Evolutionary conservation across 768 basidiomycete species (phyloP).

Genomic region (Tulasnella sp.): DNA sequence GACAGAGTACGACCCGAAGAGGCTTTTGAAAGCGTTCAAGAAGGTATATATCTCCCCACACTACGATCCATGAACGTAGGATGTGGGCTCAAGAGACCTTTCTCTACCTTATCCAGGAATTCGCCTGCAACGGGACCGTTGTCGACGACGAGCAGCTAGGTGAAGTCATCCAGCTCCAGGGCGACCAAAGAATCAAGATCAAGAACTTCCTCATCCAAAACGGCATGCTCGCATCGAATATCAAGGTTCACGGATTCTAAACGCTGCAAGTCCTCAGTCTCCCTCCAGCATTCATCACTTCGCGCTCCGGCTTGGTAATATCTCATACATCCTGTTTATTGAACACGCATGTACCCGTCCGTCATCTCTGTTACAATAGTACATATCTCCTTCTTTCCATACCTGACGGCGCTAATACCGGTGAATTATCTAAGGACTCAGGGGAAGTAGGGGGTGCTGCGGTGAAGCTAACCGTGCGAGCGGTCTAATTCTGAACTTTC

Average conservation of each 20-base stretch:
- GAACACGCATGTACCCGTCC: not conserved
- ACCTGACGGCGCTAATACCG: too few species aligned
- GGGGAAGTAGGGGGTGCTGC: not conserved
- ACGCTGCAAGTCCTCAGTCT: not conserved
- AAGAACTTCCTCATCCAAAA: constrained; percentile 75
- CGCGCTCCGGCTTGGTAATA: not conserved
- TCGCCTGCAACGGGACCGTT: constrained; percentile 96
- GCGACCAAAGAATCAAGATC: constrained; percentile 92
- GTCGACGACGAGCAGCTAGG: constrained; percentile 94
- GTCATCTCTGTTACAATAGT: not conserved
- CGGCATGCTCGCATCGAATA: constrained; percentile 61
- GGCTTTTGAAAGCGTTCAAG: constrained; percentile 97
- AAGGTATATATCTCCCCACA: too few species aligned
- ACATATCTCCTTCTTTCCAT: not conserved
- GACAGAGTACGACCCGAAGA: constrained; percentile 92
- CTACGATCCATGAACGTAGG: too few species aligned
- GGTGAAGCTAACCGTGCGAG: not conserved
- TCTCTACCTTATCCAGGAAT: constrained; percentile 52
- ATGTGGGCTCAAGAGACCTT: not conserved
- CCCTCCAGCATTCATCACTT: not conserved
- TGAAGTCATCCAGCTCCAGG: constrained; percentile 95
- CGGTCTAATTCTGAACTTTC: not conserved
- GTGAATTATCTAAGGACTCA: not conserved
- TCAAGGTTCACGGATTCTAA: constrained; percentile 87
- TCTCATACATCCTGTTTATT: not conserved